Conservation (phyloP, 1,284 basidiomycete species). For the Leccinum fuscescens region DNA sequence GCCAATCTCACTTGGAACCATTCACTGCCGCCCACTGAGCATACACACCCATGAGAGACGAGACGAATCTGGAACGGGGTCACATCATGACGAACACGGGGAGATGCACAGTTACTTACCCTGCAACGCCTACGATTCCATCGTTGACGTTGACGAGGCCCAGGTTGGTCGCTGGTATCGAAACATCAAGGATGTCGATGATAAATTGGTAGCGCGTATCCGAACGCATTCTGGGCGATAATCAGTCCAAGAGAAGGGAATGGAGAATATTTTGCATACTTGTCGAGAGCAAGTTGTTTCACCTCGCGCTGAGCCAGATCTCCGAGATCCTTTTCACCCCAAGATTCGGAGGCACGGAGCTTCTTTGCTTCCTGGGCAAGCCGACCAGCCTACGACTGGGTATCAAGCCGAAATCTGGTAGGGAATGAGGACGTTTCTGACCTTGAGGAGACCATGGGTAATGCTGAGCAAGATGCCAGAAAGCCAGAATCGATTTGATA, state of each 20-base stretch:
- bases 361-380: slow-evolving; percentile 59
- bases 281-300: slow-evolving; percentile 54
- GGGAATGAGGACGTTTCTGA: slow-evolving; percentile 21
- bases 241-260: slow-evolving; percentile 10
- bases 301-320: slow-evolving; percentile 67
- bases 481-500: slow-evolving; percentile 89
- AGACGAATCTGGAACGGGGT: slow-evolving; percentile 19
- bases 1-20: slow-evolving; percentile 20
- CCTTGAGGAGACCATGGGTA: slow-evolving; percentile 66
- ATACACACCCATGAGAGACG: slow-evolving; percentile 33
- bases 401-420: background rate
- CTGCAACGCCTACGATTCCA: slow-evolving; percentile 79
- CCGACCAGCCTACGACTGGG: slow-evolving; percentile 48
- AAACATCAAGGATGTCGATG: slow-evolving; percentile 81
- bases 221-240: slow-evolving; percentile 52
- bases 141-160: slow-evolving; percentile 84
- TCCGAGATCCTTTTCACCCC: slow-evolving; percentile 64
- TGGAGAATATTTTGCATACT: slow-evolving; percentile 40
- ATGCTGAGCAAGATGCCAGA: slow-evolving; percentile 83
- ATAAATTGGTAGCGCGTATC: slow-evolving; percentile 75
- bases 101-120: slow-evolving; percentile 48
- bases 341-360: slow-evolving; percentile 41
- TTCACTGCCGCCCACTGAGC: slow-evolving; percentile 32
- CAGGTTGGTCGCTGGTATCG: slow-evolving; percentile 85
- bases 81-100: slow-evolving; percentile 1